A percentile compares a stretch with the other conserved stretches of the same genome.
These are phyloP conservation scores for Oxyria digyna DNA, from an alignment of 148 eudicot species.

Conservation along the genomic window DNA sequence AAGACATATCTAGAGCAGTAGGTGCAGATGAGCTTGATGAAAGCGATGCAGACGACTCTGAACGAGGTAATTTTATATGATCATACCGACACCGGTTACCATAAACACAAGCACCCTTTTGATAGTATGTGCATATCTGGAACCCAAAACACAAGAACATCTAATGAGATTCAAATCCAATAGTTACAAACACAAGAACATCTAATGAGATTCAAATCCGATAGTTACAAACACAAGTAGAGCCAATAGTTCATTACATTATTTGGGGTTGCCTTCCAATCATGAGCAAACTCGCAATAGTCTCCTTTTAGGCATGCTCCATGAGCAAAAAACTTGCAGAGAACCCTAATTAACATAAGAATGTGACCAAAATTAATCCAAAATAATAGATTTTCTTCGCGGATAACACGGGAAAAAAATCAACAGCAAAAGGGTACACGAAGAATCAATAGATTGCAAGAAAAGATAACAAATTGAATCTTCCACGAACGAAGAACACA, in stretches of 20 bases:
- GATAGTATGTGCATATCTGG: constrained; percentile 86
- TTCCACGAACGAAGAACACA: not conserved
- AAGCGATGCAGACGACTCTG: constrained; percentile 37
- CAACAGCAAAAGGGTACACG: not conserved
- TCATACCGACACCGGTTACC: constrained; percentile 90
- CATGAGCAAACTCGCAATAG: constrained; percentile 87
- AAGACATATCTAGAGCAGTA: constrained; percentile 7
- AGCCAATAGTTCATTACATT: constrained; percentile 35
- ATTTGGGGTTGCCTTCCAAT: constrained; percentile 70
- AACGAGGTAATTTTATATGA: constrained; percentile 55
- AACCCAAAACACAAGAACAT: constrained; percentile 4
- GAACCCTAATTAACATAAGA: constrained; percentile 33
- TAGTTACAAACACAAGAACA: not conserved
- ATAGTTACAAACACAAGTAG: not conserved
- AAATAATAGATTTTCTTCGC: not conserved
- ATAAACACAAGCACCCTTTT: constrained; percentile 76
- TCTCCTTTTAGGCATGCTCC: constrained; percentile 97
- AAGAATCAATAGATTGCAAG: not conserved
- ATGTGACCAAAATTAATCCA: not conserved
- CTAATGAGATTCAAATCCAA: not conserved
- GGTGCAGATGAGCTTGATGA: constrained; percentile 37
- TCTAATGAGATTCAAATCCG: not conserved
- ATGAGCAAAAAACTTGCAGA: constrained; percentile 87
- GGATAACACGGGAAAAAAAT: not conserved
- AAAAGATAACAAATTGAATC: not conserved